These are phyloP conservation scores for Tylopilus sp. DNA, from an alignment of 1,284 basidiomycete genomes.

Conservation along the genomic window DNA sequence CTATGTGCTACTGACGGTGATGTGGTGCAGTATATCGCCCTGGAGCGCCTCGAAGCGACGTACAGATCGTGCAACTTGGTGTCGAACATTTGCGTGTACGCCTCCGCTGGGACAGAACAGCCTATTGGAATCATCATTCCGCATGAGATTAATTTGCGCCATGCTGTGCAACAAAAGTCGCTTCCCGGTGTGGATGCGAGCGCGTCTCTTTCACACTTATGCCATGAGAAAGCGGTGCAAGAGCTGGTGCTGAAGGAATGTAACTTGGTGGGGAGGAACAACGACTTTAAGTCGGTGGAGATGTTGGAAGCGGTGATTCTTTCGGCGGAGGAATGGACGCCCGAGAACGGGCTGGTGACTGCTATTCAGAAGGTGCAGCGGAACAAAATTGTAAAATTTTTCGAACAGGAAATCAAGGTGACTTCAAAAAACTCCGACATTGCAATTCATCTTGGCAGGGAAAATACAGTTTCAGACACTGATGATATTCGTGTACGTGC, in stretches of 20 bases:
- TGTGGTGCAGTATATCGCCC: constrained; percentile 84
- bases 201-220: constrained; percentile 68
- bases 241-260: constrained; percentile 83
- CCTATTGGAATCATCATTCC: constrained; percentile 90
- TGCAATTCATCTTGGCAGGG: too few species aligned
- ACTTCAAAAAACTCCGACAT: too few species aligned
- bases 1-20: constrained; percentile 11
- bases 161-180: constrained; percentile 53
- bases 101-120: constrained; percentile 83
- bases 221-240: constrained; percentile 69
- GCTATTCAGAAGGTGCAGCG: constrained; percentile 95
- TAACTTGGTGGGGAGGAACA: constrained; percentile 89
- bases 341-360: constrained; percentile 88
- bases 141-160: constrained; percentile 83
- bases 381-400: constrained; percentile 77
- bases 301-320: constrained; percentile 83
- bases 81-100: constrained; percentile 90
- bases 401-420: constrained; percentile 79
- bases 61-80: constrained; percentile 92
- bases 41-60: constrained; percentile 91
- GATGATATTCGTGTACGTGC: too few species aligned
- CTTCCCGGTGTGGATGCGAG: constrained; percentile 52
- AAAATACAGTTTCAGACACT: too few species aligned
- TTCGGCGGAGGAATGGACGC: constrained; percentile 92
- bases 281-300: constrained; percentile 89